A percentile compares a stretch with the other conserved stretches of the same genome.
These are phyloP conservation scores for Dipteronia sinensis DNA, from an alignment of 345 rosid species.

Conservation along the genomic window DNA sequence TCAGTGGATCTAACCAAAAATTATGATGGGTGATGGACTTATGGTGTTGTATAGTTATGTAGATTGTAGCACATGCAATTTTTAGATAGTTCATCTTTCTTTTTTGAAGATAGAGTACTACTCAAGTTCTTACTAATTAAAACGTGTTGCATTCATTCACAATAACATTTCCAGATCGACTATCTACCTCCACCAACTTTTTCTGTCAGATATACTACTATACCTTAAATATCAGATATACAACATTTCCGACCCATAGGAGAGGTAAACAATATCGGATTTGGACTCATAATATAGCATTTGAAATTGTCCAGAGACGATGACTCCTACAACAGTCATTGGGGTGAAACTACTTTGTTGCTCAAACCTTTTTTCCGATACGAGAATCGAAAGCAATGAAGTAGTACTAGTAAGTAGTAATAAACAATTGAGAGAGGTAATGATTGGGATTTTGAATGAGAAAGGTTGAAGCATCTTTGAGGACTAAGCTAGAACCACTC, in stretches of 20 bases:
- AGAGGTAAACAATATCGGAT: no score
- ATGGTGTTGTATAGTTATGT: conserved; percentile 1
- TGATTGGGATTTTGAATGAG: conserved; percentile 25
- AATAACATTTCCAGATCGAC: background rate
- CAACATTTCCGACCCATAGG: no score
- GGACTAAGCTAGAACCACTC: conserved; percentile 14
- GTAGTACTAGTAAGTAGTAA: no score
- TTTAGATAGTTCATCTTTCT: conserved; percentile 10
- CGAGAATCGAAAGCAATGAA: no score
- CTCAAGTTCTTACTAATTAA: background rate
- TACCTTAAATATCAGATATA: no score
- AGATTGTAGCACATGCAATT: background rate
- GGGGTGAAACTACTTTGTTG: no score
- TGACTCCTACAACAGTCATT: no score
- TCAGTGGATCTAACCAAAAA: background rate
- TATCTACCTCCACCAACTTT: background rate
- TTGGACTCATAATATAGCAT: no score
- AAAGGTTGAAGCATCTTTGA: background rate
- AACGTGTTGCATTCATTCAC: background rate
- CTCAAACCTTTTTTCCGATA: no score
- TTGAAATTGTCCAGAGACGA: no score
- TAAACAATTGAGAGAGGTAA: conserved; percentile 6
- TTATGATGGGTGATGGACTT: conserved; percentile 1
- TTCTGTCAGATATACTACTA: no score
- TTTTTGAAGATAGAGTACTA: background rate